Percentiles rank a stretch among this genome's conserved stretches.
Conservation (phyloP, 139 green algal genomes). For the Coelastrella sp. region DNA sequence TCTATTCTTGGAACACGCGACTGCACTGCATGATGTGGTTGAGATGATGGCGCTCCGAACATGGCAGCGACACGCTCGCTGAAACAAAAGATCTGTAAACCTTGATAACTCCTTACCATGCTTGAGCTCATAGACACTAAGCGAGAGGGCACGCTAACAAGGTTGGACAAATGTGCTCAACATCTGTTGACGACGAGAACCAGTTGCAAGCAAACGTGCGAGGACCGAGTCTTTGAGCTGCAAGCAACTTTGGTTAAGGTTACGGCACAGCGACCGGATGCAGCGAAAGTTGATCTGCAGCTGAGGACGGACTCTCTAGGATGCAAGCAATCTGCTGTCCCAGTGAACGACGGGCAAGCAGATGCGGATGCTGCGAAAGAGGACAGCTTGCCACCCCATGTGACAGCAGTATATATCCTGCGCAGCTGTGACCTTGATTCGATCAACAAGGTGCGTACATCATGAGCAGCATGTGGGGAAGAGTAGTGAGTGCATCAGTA, state of each 20-base stretch:
- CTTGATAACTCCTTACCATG: too few species aligned
- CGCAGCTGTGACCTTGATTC: background rate
- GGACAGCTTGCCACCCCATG: background rate
- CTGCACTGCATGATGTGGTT: background rate
- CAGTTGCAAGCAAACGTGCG: background rate
- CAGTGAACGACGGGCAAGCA: background rate
- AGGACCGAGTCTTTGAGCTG: background rate
- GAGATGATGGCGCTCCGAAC: background rate
- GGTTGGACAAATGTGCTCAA: background rate
- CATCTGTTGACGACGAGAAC: slow-evolving; percentile 14
- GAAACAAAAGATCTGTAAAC: too few species aligned
- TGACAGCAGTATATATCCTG: background rate
- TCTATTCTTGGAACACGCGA: too few species aligned
- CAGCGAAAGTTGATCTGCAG: slow-evolving; percentile 12
- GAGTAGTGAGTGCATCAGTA: background rate
- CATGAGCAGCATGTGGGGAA: background rate
- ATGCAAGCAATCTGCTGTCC: background rate
- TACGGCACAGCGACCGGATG: background rate
- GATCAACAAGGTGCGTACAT: background rate
- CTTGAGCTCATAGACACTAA: slow-evolving; percentile 9
- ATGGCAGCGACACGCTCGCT: background rate
- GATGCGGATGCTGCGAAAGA: background rate
- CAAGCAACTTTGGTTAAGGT: background rate
- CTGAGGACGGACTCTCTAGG: background rate
- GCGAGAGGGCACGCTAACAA: background rate